Evolutionary conservation across 2,329 filamentous ascomycete genomes (phyloP).

Genomic region (Aspergillus pseudonomiae): DNA sequence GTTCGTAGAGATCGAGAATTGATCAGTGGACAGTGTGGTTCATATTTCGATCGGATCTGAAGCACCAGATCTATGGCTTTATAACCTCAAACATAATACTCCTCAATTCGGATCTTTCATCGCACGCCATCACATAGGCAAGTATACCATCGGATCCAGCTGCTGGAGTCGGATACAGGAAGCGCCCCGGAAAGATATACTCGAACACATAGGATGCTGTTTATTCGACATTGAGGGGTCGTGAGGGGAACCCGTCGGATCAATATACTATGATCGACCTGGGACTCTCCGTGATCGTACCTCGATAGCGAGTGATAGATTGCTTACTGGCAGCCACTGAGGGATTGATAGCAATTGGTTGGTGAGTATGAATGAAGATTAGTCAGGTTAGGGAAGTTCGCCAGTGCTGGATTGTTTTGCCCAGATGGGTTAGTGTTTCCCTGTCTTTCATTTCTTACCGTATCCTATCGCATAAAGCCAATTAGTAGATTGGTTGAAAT

Average conservation of each 20-base stretch:
- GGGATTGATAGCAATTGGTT: neutral
- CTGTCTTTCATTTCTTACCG: neutral
- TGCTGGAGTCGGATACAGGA: slow-evolving; percentile 19
- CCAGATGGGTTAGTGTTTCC: slow-evolving; percentile 25
- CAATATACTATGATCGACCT: neutral
- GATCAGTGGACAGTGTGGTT: neutral
- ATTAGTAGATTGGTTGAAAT: neutral
- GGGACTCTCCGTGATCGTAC: neutral
- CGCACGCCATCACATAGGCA: neutral
- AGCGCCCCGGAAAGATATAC: neutral
- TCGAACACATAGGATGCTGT: neutral
- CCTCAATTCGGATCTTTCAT: neutral
- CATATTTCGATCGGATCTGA: neutral
- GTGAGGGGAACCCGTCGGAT: slow-evolving; percentile 3
- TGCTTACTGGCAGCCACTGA: neutral
- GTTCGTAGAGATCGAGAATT: neutral
- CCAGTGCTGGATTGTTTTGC: slow-evolving; percentile 23
- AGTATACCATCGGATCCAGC: slow-evolving; percentile 15
- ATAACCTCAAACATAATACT: neutral
- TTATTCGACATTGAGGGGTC: slow-evolving; percentile 11
- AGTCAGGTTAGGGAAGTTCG: neutral
- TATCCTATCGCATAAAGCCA: neutral
- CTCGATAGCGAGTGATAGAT: neutral
- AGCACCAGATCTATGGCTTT: neutral
- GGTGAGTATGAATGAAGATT: neutral